Evolutionary conservation across 352 stramenopile species (phyloP).

Genomic region (Aphanomyces invadans): DNA sequence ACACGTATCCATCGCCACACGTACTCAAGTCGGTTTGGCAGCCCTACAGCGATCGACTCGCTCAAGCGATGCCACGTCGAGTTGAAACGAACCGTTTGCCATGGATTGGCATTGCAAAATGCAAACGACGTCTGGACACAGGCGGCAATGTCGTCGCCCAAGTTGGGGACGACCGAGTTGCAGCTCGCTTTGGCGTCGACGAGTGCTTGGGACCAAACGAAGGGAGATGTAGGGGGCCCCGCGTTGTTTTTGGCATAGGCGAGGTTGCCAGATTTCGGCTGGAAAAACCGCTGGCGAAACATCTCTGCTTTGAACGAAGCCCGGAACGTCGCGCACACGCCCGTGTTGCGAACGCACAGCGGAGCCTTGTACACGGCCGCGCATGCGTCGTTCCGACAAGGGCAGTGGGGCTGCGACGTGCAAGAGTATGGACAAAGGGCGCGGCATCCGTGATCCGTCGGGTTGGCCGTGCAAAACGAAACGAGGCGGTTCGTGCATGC

Average conservation of each 20-base stretch:
- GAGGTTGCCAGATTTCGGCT: conserved; percentile 7
- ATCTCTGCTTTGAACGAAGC: background rate
- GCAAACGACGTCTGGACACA: conserved; percentile 21
- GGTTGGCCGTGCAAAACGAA: conserved; percentile 3
- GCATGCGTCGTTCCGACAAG: conserved; percentile 1
- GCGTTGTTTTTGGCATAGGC: conserved; percentile 17
- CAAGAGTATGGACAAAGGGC: conserved; percentile 16
- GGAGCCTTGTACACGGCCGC: conserved; percentile 7
- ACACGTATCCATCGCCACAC: conserved; percentile 18
- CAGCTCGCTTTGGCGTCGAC: background rate
- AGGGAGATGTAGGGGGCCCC: background rate
- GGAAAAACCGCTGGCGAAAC: conserved; percentile 19
- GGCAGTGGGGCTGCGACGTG: conserved; percentile 12
- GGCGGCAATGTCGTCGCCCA: conserved; percentile 11
- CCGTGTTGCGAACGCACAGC: conserved; percentile 2
- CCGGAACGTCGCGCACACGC: conserved; percentile 8
- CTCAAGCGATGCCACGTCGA: too few relatives aligned
- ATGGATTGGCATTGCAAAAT: conserved; percentile 23
- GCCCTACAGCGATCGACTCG: too few relatives aligned
- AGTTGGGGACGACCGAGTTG: background rate
- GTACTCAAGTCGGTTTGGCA: conserved; percentile 13
- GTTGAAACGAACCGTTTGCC: conserved; percentile 2
- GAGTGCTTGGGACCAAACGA: background rate
- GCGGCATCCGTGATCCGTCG: conserved; percentile 1
- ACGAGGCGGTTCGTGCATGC: conserved; percentile 19